Percentiles rank a stretch among this genome's conserved stretches.
Conservation (phyloP, 2,329 filamentous ascomycete species). For the Eutypa lata region DNA sequence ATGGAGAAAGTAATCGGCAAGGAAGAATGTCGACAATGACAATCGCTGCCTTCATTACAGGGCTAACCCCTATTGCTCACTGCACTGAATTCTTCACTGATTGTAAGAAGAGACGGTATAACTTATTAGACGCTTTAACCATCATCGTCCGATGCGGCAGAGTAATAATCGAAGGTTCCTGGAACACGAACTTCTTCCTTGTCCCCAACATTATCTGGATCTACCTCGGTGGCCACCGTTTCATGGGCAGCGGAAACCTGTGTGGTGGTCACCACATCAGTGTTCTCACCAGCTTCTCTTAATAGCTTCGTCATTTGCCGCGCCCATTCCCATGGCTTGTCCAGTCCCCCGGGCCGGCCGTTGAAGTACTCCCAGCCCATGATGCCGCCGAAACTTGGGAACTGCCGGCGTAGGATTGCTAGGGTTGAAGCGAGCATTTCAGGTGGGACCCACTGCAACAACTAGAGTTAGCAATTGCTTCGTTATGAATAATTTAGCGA, state of each 20-base stretch:
- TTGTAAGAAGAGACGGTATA: background rate
- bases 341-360: constrained; percentile 55
- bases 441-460: constrained; percentile 63
- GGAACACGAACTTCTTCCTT: constrained; percentile 12
- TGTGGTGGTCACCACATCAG: background rate
- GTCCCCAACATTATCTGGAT: constrained; percentile 18
- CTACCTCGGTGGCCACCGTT: constrained; percentile 6
- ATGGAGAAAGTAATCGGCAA: no score
- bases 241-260: background rate
- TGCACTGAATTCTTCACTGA: no score
- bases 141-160: constrained; percentile 23
- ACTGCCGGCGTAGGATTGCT: constrained; percentile 52
- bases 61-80: no score
- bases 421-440: constrained; percentile 56
- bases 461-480: no score
- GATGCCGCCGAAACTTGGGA: constrained; percentile 69
- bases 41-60: no score
- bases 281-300: constrained; percentile 8
- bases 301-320: constrained; percentile 52
- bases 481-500: no score
- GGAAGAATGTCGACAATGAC: no score
- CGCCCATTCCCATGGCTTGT: constrained; percentile 71
- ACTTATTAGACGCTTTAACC: constrained; percentile 13
- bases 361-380: constrained; percentile 92
- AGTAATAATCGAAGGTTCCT: constrained; percentile 23